Evolutionary conservation across 1,139 yeast species (phyloP).

Genomic region (Saccharomyces hybrid): DNA sequence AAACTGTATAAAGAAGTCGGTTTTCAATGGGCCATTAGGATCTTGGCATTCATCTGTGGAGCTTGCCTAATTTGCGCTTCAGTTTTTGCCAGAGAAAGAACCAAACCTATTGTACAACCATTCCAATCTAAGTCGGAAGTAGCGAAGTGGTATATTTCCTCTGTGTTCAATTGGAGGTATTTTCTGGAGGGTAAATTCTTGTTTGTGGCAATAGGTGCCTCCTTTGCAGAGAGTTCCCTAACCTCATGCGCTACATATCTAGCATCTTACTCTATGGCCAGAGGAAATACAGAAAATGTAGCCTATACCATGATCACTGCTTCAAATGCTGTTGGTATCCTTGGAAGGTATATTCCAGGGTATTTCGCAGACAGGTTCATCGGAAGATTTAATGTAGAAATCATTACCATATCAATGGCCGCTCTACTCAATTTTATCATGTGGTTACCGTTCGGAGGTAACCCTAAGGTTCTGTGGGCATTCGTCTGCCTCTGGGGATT

Average conservation of each 20-base stretch:
- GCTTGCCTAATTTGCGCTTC: conserved; percentile 37
- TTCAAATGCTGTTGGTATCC: conserved; percentile 50
- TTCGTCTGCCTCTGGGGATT: conserved; percentile 34
- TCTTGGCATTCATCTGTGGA: conserved; percentile 43
- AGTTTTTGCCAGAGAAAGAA: conserved; percentile 43
- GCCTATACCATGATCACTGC: conserved; percentile 48
- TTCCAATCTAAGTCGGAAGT: conserved; percentile 20
- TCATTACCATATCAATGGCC: conserved; percentile 37
- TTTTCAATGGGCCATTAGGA: conserved; percentile 54
- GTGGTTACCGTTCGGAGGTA: conserved; percentile 34
- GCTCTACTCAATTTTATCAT: conserved; percentile 32
- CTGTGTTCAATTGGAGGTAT: conserved; percentile 31
- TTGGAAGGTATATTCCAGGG: conserved; percentile 53
- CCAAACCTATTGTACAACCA: conserved; percentile 19
- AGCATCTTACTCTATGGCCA: conserved; percentile 24
- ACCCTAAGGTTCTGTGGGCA: conserved; percentile 29
- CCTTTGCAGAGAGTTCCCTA: conserved; percentile 49
- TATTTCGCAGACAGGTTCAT: conserved; percentile 42
- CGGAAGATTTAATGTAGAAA: conserved; percentile 52
- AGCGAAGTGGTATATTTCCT: conserved; percentile 23
- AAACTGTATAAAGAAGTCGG: conserved; percentile 47
- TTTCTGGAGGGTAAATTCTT: conserved; percentile 37
- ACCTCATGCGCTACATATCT: conserved; percentile 35
- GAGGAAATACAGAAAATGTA: conserved; percentile 44
- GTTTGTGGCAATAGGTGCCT: conserved; percentile 36